A percentile compares a stretch with the other conserved stretches of the same genome.
These are phyloP conservation scores for Lecanosticta acicola DNA, from an alignment of 2,329 filamentous ascomycete species.

Conservation along the genomic window DNA sequence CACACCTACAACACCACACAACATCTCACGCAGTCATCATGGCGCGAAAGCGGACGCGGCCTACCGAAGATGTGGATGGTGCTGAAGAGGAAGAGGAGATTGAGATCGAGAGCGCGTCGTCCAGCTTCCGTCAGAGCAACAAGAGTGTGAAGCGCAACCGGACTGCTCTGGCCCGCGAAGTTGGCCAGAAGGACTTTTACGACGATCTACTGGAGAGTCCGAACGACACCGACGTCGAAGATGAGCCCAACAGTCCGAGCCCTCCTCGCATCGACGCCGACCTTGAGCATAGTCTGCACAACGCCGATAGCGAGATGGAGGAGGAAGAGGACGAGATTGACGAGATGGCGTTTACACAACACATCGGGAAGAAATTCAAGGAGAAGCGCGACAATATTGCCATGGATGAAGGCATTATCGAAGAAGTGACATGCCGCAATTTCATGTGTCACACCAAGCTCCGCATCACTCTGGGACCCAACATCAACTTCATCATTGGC, in stretches of 20 bases:
- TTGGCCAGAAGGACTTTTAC: slow-evolving; percentile 7
- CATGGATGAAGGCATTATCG: slow-evolving; percentile 79
- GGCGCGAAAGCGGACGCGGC: slow-evolving; percentile 26
- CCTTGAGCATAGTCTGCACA: slow-evolving; percentile 5
- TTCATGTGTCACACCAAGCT: slow-evolving; percentile 94
- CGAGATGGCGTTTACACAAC: slow-evolving; percentile 28
- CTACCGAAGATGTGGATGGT: slow-evolving; percentile 14
- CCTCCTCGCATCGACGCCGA: slow-evolving; percentile 6
- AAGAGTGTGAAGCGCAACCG: slow-evolving; percentile 25
- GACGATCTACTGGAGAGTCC: slow-evolving; percentile 25
- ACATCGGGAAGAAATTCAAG: slow-evolving; percentile 27
- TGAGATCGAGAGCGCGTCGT: slow-evolving; percentile 27
- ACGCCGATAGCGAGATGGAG: slow-evolving; percentile 4
- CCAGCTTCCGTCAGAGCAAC: slow-evolving; percentile 25
- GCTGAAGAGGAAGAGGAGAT: slow-evolving; percentile 19
- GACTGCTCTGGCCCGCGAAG: slow-evolving; percentile 26
- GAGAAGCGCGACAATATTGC: slow-evolving; percentile 57
- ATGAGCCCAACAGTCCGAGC: slow-evolving; percentile 6
- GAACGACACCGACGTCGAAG: slow-evolving; percentile 24
- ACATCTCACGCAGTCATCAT: slow-evolving; percentile 10
- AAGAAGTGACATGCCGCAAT: slow-evolving; percentile 79
- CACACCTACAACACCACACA: slow-evolving; percentile 7
- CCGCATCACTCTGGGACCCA: slow-evolving; percentile 76
- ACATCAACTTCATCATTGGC: slow-evolving; percentile 97
- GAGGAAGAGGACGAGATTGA: slow-evolving; percentile 24